Evolutionary conservation across 208 protist species (phyloP), one percentile per base, ranked within the genome.

Genomic region (Acanthamoeba castellanii): DNA sequence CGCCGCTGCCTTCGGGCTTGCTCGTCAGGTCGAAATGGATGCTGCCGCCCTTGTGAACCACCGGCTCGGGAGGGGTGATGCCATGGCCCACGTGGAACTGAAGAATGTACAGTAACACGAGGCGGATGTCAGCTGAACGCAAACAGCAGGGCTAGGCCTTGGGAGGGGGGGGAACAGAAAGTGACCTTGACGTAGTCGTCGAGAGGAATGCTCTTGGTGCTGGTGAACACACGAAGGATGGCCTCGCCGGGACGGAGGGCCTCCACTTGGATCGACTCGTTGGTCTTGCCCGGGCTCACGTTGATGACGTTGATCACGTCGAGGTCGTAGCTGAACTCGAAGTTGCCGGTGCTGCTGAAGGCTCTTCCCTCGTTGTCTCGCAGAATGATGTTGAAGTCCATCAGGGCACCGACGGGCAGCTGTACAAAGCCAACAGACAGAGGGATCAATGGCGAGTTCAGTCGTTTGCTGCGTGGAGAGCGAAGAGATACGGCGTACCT

Each of bases 111-210:
- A 91, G 32, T 81, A 47, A 78, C 13, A 30, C n/a, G 18, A 76
- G 11, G 5, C 20, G 20, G 9, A 37, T 64, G 45, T 45, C 16
- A 70, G 64, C 9, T 16, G 64, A 70, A 34, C 20, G 64, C 27
- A 16, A 25, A 34, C 55, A 25, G 0, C 55, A 18, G 55, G 34
- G 18, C 2, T 90, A 13, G 11, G 61, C 30, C 47, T 7, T 4
- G 34, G 47, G 59, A 7, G 42, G 14, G 42, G 42, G 55, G 11
- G 37, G 55, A 72, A 92, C 34, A 18, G 27, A 45, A 42, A 30
- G 1, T 22, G 11, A 94, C 90, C 68, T 94, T 94, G 32, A 94
- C 90, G n/a, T 94, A 94, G 66, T 94, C 90, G 37, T 94, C 90
- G 32, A 94, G 61, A 13, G 55, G 64, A 82, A 57, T 52, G 45